These are phyloP conservation scores for Amanita jacksonii DNA, from an alignment of 768 basidiomycete genomes.

Conservation along the genomic window DNA sequence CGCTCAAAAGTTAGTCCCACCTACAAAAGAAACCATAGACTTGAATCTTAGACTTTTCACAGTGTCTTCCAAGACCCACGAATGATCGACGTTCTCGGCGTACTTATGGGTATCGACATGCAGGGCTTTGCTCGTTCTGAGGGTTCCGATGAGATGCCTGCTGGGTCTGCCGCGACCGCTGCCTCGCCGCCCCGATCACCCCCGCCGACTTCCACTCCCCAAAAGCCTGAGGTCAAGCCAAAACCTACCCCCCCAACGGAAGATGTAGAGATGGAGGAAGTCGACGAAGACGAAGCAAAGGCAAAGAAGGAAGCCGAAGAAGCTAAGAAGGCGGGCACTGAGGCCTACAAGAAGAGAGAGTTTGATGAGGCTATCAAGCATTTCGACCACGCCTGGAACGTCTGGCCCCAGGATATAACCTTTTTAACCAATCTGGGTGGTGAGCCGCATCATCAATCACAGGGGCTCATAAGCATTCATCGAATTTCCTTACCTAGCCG, in stretches of 20 bases:
- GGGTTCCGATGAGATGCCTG: slow-evolving; percentile 73
- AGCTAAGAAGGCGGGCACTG: slow-evolving; percentile 69
- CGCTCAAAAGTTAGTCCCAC: slow-evolving; percentile 41
- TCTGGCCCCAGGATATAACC: slow-evolving; percentile 88
- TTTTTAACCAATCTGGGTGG: slow-evolving; percentile 88
- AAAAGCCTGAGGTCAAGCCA: slow-evolving; percentile 24
- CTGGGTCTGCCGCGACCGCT: slow-evolving; percentile 34
- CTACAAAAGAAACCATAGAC: not conserved
- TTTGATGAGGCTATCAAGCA: slow-evolving; percentile 68
- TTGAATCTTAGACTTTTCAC: not conserved
- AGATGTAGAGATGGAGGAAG: slow-evolving; percentile 62
- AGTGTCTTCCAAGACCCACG: slow-evolving; percentile 72
- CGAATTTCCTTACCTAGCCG: slow-evolving; percentile 48
- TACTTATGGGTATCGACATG: slow-evolving; percentile 88
- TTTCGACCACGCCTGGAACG: slow-evolving; percentile 87
- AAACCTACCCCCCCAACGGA: slow-evolving; percentile 33
- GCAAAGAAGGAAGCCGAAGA: slow-evolving; percentile 72
- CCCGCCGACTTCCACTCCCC: slow-evolving; percentile 36
- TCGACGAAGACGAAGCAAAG: slow-evolving; percentile 59
- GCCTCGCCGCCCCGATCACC: slow-evolving; percentile 26
- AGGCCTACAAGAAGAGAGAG: slow-evolving; percentile 79
- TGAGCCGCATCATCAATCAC: slow-evolving; percentile 22
- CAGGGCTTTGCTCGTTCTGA: slow-evolving; percentile 78
- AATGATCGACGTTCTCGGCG: slow-evolving; percentile 92
- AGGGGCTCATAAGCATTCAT: not conserved